Evolutionary conservation across 768 basidiomycete species (phyloP).

Genomic region (Phaeotremella fagi): DNA sequence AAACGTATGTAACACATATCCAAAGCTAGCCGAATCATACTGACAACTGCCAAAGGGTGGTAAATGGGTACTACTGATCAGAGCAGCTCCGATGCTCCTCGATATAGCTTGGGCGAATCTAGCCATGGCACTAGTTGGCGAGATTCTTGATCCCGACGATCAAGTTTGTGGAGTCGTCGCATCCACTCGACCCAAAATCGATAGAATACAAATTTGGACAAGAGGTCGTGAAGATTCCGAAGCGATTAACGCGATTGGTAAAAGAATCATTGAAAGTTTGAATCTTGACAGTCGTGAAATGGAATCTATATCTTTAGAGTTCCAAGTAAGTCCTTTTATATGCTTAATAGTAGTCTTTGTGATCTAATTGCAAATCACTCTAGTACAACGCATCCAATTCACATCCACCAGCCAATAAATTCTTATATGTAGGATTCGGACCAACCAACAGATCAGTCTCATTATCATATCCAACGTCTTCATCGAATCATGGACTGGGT

Average conservation of each 20-base stretch:
- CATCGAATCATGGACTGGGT: not conserved
- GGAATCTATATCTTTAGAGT: slow-evolving; percentile 80
- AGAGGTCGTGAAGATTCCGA: slow-evolving; percentile 80
- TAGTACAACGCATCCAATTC: slow-evolving; percentile 34
- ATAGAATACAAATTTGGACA: slow-evolving; percentile 89
- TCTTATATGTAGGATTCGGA: slow-evolving; percentile 31
- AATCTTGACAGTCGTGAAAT: slow-evolving; percentile 66
- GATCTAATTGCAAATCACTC: not conserved
- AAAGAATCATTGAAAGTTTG: slow-evolving; percentile 72
- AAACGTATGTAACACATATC: slow-evolving; percentile 46
- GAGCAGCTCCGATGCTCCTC: slow-evolving; percentile 68
- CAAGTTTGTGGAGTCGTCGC: slow-evolving; percentile 73
- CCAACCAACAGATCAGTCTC: not conserved
- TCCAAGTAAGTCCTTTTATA: slow-evolving; percentile 61
- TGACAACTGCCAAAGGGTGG: slow-evolving; percentile 66
- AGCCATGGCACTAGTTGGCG: slow-evolving; percentile 84
- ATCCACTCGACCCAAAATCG: slow-evolving; percentile 76
- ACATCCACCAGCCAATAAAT: slow-evolving; percentile 23
- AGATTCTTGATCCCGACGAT: slow-evolving; percentile 63
- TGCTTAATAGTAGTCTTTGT: not conserved
- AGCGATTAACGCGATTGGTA: slow-evolving; percentile 75
- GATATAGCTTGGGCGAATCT: slow-evolving; percentile 89
- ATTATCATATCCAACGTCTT: not conserved
- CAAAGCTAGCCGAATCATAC: no score
- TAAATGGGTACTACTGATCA: slow-evolving; percentile 93